Evolutionary conservation across 495 filamentous ascomycete species (phyloP), one percentile per base, ranked within the genome.

Genomic region (Penicillium canescens): DNA sequence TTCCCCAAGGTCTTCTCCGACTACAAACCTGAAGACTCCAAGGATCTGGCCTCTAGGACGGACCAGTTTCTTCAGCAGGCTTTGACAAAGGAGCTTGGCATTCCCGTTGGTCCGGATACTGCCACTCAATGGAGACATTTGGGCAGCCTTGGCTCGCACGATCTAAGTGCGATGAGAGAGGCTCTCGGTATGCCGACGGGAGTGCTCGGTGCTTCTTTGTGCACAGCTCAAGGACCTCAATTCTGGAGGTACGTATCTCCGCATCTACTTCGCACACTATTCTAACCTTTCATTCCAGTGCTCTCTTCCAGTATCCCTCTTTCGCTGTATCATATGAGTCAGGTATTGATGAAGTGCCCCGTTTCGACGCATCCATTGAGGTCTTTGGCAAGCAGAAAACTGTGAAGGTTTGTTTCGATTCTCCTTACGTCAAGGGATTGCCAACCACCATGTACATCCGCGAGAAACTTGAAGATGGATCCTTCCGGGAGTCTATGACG

Each of bases 251-350:
- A 46, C 16, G 54, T 49, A 14, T 46, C n/a, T n/a, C 24, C 28
- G 12, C 42, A 42, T 35, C 43, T 53, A 4, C 28, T 9, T 10
- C 28, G 8, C 7, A 8, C 4, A 8, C 7, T 1, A 23, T 36
- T 9, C 21, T 51, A 3, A 42, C 24, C n/a, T 7, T 14, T 21
- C 8, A 6, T 16, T 12, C 34, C 23, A 52, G 42, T 54, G 54
- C 48, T 13, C 31, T 58, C 2, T 54, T 58, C 21, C 38, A 53
- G 18, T 63, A 70, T 46, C 33, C 40, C 9, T 46, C 46, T 20
- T 83, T 78, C 49, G 49, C 73, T 13, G 74, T 75, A n/a, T 70
- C 65, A 6, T 83, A 79, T 55, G 79, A 82, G 57, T 70, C 59
- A 21, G 77, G 80, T 3, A 68, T 81, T 45, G 65, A 79, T 50